Percentiles rank a stretch among this genome's conserved stretches.
Conservation (phyloP, 129 eudicot species). For the Centella asiatica region DNA sequence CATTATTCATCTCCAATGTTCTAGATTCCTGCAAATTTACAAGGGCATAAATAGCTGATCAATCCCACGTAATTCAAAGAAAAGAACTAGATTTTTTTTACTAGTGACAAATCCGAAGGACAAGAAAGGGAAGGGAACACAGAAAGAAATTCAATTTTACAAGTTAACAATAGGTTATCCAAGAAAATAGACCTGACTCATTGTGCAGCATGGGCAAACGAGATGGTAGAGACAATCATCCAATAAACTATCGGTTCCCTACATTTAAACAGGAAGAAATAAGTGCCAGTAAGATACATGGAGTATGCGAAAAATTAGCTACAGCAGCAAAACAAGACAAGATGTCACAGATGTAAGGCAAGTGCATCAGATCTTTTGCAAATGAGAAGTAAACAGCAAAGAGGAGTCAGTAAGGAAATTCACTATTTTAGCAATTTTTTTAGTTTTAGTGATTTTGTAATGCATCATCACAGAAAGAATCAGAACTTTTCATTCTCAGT, state of each 20-base stretch:
- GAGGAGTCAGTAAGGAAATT: too few relatives aligned
- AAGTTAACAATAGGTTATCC: background rate
- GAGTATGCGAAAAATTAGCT: background rate
- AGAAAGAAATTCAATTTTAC: background rate
- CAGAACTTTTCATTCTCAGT: too few relatives aligned
- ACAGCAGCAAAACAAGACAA: background rate
- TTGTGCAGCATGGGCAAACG: conserved; percentile 73
- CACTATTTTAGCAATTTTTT: too few relatives aligned
- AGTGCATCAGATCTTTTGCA: too few relatives aligned
- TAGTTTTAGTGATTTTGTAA: too few relatives aligned
- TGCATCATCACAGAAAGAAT: too few relatives aligned
- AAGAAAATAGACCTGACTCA: conserved; percentile 53
- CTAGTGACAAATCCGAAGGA: background rate
- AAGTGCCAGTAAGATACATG: background rate
- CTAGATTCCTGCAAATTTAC: conserved; percentile 56
- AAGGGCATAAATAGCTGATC: background rate
- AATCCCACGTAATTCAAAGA: background rate
- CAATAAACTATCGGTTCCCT: conserved; percentile 64
- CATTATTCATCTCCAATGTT: conserved; percentile 85
- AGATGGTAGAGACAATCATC: conserved; percentile 85
- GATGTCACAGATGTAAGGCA: background rate
- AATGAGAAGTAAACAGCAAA: too few relatives aligned
- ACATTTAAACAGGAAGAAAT: conserved; percentile 14
- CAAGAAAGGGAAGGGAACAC: too few relatives aligned
- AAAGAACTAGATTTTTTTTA: too few relatives aligned